A percentile compares a stretch with the other conserved stretches of the same genome.
Evolutionary conservation across 1,139 yeast species (phyloP).

Genomic region (Ashbya aceris): DNA sequence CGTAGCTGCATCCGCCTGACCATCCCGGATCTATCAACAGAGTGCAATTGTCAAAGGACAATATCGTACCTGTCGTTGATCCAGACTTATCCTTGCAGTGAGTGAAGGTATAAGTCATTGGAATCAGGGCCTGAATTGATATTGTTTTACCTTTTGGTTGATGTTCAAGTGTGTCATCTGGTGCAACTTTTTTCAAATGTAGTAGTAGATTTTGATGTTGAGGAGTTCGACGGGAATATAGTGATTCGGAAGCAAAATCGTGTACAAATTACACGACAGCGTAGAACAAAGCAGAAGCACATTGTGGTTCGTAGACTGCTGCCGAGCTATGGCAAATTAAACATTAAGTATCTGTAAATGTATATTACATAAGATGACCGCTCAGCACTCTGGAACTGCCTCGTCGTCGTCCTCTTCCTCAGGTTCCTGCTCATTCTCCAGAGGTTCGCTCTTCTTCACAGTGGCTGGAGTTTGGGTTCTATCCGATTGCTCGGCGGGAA

Average conservation of each 20-base stretch:
- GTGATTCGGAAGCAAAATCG: too few relatives aligned
- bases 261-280: too few relatives aligned
- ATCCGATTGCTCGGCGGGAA: too few relatives aligned
- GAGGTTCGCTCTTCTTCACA: too few relatives aligned
- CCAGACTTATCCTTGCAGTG: constrained; percentile 27
- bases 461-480: too few relatives aligned
- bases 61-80: constrained; percentile 28
- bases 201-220: too few relatives aligned
- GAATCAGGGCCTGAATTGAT: neutral
- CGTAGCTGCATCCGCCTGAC: constrained; percentile 40
- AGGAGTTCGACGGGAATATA: too few relatives aligned
- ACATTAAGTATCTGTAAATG: too few relatives aligned
- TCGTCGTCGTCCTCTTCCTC: neutral
- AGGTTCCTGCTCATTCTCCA: neutral
- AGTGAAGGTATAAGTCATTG: constrained; percentile 26
- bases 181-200: neutral
- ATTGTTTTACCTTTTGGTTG: neutral
- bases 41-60: constrained; percentile 36
- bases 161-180: neutral
- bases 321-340: too few relatives aligned
- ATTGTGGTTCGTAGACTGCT: too few relatives aligned
- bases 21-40: constrained; percentile 67
- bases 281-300: too few relatives aligned
- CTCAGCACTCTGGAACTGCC: neutral
- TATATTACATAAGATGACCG: neutral